Conservation (phyloP, 1,284 basidiomycete genomes). For the Irpex lacteus region DNA sequence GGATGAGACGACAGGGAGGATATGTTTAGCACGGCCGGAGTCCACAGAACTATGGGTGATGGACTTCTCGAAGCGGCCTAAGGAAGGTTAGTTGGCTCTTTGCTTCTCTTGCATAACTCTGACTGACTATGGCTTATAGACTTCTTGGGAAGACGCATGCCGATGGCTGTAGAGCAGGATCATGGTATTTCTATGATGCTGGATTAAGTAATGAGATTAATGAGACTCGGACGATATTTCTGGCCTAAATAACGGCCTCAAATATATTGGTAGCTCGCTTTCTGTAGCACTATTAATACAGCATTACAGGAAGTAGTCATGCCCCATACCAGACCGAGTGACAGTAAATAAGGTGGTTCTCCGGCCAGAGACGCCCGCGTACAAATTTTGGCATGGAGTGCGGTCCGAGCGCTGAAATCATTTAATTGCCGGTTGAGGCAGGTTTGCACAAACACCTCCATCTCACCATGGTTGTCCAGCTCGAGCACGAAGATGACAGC, state of each 20-base stretch:
- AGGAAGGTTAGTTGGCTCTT: slow-evolving; percentile 28
- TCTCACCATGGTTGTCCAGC: slow-evolving; percentile 23
- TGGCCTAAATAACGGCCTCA: too few species aligned
- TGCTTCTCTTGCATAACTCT: neutral
- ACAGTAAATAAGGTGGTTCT: too few species aligned
- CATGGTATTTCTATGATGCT: neutral
- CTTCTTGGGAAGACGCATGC: slow-evolving; percentile 8
- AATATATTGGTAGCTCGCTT: too few species aligned
- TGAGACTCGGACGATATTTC: too few species aligned
- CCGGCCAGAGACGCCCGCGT: too few species aligned
- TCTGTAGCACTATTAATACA: too few species aligned
- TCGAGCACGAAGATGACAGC: slow-evolving; percentile 16
- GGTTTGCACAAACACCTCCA: neutral
- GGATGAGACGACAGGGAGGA: slow-evolving; percentile 43
- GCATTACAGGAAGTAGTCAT: too few species aligned
- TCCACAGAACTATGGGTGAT: slow-evolving; percentile 31
- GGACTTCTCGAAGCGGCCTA: slow-evolving; percentile 37
- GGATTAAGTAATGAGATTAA: neutral
- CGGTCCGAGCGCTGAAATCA: neutral
- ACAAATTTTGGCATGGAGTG: neutral
- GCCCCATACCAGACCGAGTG: too few species aligned
- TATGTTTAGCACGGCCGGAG: slow-evolving; percentile 33
- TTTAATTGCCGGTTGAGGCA: slow-evolving; percentile 7
- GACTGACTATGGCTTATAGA: neutral
- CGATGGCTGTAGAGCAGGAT: slow-evolving; percentile 2